Evolutionary conservation across 2,329 filamentous ascomycete genomes (phyloP).

Genomic region (Neonectria punicea): DNA sequence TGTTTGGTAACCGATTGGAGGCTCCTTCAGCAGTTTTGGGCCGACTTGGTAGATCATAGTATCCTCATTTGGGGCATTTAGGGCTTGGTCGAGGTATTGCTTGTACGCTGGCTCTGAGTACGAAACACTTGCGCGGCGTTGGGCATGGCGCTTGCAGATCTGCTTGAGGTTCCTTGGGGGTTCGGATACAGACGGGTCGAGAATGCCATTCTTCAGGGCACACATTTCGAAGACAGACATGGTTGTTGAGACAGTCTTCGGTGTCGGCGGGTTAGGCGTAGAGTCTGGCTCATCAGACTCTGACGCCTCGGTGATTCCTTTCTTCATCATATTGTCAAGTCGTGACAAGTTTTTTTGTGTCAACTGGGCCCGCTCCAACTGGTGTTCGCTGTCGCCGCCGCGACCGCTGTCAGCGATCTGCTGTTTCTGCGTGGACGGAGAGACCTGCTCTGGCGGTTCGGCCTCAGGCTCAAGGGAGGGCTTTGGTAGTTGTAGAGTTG

Average conservation of each 20-base stretch:
- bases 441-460: neutral
- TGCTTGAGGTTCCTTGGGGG: neutral
- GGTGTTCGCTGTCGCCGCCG: neutral
- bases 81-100: neutral
- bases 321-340: neutral
- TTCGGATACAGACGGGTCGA: neutral
- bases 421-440: neutral
- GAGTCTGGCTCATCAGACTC: neutral
- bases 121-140: neutral
- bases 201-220: neutral
- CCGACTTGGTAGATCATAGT: neutral
- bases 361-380: neutral
- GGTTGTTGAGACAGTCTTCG: neutral
- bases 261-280: neutral
- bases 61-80: neutral
- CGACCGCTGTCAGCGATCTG: neutral
- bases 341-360: conserved; percentile 8
- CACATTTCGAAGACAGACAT: neutral
- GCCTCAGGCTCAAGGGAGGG: neutral
- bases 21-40: conserved; percentile 31
- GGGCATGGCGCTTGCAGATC: neutral
- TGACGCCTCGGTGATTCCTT: neutral
- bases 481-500: neutral
- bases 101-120: neutral
- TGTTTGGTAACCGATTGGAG: conserved; percentile 9